Conservation (phyloP, 129 eudicot genomes). For the Logfia minima region DNA sequence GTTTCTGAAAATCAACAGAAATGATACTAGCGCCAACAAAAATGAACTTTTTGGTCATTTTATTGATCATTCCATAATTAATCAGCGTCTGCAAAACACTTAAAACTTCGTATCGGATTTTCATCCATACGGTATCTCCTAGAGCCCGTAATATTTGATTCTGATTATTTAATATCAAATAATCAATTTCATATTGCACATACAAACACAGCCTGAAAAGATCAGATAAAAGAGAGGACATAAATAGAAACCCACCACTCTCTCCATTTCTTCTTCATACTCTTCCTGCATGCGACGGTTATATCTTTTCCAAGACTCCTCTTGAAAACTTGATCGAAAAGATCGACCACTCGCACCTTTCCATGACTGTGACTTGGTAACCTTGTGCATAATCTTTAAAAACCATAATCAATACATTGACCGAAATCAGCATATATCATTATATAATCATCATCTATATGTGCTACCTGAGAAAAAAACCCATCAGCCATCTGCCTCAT, state of each 20-base stretch:
- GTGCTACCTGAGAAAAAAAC: slow-evolving; percentile 63
- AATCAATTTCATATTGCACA: background rate
- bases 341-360: slow-evolving; percentile 59
- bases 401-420: slow-evolving; percentile 18
- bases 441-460: background rate
- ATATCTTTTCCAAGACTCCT: slow-evolving; percentile 86
- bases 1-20: background rate
- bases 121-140: background rate
- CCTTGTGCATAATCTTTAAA: slow-evolving; percentile 34
- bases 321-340: slow-evolving; percentile 65
- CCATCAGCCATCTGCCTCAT: slow-evolving; percentile 66
- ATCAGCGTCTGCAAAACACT: background rate
- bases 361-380: slow-evolving; percentile 68
- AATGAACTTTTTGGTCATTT: background rate
- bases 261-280: slow-evolving; percentile 91
- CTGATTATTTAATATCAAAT: background rate
- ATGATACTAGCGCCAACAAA: no score
- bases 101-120: background rate
- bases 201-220: background rate
- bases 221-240: background rate
- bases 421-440: slow-evolving; percentile 6
- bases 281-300: slow-evolving; percentile 89
- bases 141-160: background rate
- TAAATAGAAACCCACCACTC: slow-evolving; percentile 68
- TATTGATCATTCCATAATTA: background rate